Conservation (phyloP, 2,329 filamentous ascomycete species). For the Colletotrichum lini region DNA sequence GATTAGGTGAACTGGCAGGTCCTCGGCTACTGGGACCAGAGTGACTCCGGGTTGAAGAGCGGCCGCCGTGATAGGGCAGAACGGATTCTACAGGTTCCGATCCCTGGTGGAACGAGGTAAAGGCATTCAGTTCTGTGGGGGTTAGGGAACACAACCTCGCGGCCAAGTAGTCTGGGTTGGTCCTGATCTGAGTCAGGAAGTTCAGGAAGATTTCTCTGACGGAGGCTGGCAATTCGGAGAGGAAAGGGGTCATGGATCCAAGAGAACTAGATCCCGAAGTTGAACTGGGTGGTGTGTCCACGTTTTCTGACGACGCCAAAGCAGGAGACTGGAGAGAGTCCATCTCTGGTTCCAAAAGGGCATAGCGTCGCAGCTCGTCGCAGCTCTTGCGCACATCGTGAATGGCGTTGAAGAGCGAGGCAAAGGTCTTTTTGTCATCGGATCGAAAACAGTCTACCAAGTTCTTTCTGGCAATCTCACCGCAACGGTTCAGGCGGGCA, state of each 20-base stretch:
- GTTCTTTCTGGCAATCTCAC: constrained; percentile 81
- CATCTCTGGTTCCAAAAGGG: constrained; percentile 80
- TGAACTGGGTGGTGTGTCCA: constrained; percentile 34
- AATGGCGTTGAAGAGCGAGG: constrained; percentile 81
- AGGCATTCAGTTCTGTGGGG: constrained; percentile 80
- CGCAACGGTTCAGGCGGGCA: constrained; percentile 80
- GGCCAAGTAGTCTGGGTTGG: constrained; percentile 90
- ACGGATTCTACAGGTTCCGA: constrained; percentile 88
- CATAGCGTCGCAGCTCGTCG: constrained; percentile 79
- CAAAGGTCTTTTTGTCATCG: constrained; percentile 85
- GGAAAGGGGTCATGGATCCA: constrained; percentile 67
- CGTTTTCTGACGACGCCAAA: constrained; percentile 55
- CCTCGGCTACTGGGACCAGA: constrained; percentile 51
- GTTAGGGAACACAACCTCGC: constrained; percentile 83
- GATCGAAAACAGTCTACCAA: constrained; percentile 83
- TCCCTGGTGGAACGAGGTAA: constrained; percentile 84
- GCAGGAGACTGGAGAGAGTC: constrained; percentile 70
- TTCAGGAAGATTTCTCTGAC: constrained; percentile 82
- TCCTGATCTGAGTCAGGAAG: constrained; percentile 86
- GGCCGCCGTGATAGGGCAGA: constrained; percentile 77
- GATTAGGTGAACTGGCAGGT: constrained; percentile 64
- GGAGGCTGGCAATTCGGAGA: constrained; percentile 81
- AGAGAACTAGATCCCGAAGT: constrained; percentile 54
- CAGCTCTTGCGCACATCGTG: constrained; percentile 85
- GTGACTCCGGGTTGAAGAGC: constrained; percentile 62